These are phyloP conservation scores for Fusarium sp. DNA, from an alignment of 2,329 filamentous ascomycete species.

Conservation along the genomic window DNA sequence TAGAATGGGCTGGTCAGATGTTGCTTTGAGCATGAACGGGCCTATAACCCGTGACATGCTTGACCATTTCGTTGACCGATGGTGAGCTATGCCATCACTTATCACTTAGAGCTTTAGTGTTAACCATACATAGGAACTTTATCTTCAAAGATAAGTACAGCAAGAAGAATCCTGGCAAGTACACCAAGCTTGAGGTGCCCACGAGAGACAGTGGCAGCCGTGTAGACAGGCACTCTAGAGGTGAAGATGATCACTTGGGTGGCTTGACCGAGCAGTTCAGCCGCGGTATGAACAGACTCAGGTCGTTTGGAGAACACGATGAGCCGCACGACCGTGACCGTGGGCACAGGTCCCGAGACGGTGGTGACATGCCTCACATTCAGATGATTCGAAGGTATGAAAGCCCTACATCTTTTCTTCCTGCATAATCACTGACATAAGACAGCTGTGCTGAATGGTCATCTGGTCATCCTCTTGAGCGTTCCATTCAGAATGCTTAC, in stretches of 20 bases:
- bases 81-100: conserved; percentile 59
- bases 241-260: conserved; percentile 56
- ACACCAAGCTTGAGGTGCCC: conserved; percentile 52
- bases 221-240: conserved; percentile 39
- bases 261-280: conserved; percentile 61
- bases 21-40: conserved; percentile 81
- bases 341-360: conserved; percentile 15
- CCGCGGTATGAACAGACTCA: conserved; percentile 56
- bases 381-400: conserved; percentile 65
- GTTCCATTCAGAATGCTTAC: conserved; percentile 91
- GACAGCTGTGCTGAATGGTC: conserved; percentile 66
- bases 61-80: conserved; percentile 85
- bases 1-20: conserved; percentile 94
- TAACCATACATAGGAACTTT: conserved; percentile 72
- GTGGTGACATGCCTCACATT: conserved; percentile 55
- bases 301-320: conserved; percentile 53
- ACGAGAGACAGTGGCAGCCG: conserved; percentile 16
- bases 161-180: conserved; percentile 64
- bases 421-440: conserved; percentile 4
- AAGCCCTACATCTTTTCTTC: background rate
- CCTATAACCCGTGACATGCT: conserved; percentile 81
- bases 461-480: conserved; percentile 66
- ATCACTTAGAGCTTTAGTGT: rapidly evolving
- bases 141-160: conserved; percentile 87
- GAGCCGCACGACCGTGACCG: conserved; percentile 31